Conservation (phyloP, 1,284 basidiomycete genomes). For the Fomitopsis pinicola region DNA sequence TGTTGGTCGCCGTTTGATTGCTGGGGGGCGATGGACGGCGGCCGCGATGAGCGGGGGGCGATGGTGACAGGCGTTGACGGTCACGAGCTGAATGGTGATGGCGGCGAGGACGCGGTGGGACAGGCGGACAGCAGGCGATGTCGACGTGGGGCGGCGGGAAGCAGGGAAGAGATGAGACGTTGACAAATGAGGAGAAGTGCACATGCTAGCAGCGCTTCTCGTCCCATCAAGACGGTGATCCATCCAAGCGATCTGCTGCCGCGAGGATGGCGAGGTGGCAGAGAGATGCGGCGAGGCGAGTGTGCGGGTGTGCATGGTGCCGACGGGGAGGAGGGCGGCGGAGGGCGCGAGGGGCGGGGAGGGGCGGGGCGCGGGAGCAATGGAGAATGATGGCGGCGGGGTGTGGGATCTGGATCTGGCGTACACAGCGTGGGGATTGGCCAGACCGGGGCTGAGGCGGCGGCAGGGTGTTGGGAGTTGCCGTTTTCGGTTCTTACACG, state of each 20-base stretch:
- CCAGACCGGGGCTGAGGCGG: not conserved
- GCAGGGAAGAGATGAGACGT: constrained; percentile 8
- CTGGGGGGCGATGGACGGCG: not conserved
- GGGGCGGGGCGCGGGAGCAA: not conserved
- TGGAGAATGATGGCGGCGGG: not conserved
- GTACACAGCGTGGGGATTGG: not conserved
- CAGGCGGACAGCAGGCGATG: not conserved
- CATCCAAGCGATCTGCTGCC: not conserved
- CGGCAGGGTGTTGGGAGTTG: not conserved
- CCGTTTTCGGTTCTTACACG: not conserved
- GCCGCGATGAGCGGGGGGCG: not conserved
- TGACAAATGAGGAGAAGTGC: constrained; percentile 14
- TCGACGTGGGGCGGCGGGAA: not conserved
- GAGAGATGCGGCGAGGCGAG: not conserved
- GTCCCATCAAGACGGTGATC: constrained; percentile 15
- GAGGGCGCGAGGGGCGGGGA: not conserved
- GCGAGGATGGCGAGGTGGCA: not conserved
- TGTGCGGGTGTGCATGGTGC: constrained; percentile 11
- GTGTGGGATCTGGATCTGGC: constrained; percentile 4
- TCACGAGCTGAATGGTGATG: not conserved
- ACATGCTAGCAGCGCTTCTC: constrained; percentile 19
- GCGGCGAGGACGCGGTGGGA: not conserved
- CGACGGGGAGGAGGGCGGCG: not conserved
- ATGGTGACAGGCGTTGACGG: not conserved
- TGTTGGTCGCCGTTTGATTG: not conserved